These are phyloP conservation scores for Cynara cardunculus DNA, from an alignment of 129 eudicot species.

Conservation along the genomic window DNA sequence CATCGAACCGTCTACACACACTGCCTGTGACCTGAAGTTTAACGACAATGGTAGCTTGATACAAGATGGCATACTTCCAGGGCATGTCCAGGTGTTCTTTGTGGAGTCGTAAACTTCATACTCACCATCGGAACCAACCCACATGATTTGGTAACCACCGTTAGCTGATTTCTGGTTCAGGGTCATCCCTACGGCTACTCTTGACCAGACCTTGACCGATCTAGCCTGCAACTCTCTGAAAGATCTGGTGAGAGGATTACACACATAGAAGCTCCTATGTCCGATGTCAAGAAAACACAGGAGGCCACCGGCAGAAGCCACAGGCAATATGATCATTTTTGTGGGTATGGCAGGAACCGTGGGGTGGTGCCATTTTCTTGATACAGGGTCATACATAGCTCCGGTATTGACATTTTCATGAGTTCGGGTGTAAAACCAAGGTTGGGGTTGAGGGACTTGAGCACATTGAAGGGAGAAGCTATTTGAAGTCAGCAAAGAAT, in stretches of 20 bases:
- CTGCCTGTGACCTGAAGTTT: slow-evolving; percentile 83
- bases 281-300: slow-evolving; percentile 88
- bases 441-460: slow-evolving; percentile 52
- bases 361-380: slow-evolving; percentile 87
- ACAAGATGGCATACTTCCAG: slow-evolving; percentile 59
- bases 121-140: slow-evolving; percentile 88
- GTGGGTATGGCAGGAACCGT: slow-evolving; percentile 67
- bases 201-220: slow-evolving; percentile 88
- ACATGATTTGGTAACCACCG: slow-evolving; percentile 65
- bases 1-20: slow-evolving; percentile 47
- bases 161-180: slow-evolving; percentile 33
- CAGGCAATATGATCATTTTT: slow-evolving; percentile 73
- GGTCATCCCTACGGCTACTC: slow-evolving; percentile 88
- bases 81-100: slow-evolving; percentile 51
- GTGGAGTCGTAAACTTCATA: slow-evolving; percentile 74
- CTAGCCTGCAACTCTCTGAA: slow-evolving; percentile 78
- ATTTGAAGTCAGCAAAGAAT: slow-evolving; percentile 60
- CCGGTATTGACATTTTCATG: slow-evolving; percentile 76
- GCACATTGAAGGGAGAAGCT: slow-evolving; percentile 71
- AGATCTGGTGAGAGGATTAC: slow-evolving; percentile 79
- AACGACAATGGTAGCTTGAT: slow-evolving; percentile 70
- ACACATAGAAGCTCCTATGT: slow-evolving; percentile 70
- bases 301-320: slow-evolving; percentile 94
- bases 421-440: slow-evolving; percentile 90
- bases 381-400: slow-evolving; percentile 76